These are phyloP conservation scores for Aspergillus sergii DNA, from an alignment of 2,329 filamentous ascomycete species.

Conservation along the genomic window DNA sequence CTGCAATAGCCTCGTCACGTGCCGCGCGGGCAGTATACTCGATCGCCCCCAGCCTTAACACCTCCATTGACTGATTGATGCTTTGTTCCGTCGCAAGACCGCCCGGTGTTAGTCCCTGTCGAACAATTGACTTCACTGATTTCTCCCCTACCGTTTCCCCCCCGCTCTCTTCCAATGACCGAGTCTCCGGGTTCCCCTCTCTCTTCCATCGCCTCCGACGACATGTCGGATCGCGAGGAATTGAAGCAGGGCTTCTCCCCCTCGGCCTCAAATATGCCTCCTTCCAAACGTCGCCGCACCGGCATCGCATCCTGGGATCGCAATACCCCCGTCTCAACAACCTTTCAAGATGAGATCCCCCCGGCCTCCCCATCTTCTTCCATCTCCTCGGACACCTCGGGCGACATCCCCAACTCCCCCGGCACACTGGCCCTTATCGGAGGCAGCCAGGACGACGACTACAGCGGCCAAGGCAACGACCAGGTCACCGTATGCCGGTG, in stretches of 20 bases:
- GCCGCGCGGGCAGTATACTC: constrained; percentile 23
- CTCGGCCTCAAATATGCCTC: constrained; percentile 45
- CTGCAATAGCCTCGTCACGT: constrained; percentile 29
- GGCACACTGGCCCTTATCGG: constrained; percentile 51
- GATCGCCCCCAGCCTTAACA: constrained; percentile 10
- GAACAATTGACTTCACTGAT: constrained; percentile 2
- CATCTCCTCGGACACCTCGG: constrained; percentile 87
- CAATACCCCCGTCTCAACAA: constrained; percentile 54
- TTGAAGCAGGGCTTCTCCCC: constrained; percentile 56
- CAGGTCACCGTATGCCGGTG: constrained; percentile 78
- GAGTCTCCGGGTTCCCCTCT: constrained; percentile 65
- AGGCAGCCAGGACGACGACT: constrained; percentile 56
- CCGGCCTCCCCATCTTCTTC: constrained; percentile 62
- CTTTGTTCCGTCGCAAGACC: constrained; percentile 6
- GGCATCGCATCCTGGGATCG: constrained; percentile 48
- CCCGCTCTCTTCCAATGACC: constrained; percentile 39
- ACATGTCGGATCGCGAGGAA: constrained; percentile 59
- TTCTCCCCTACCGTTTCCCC: not conserved
- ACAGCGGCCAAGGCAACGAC: constrained; percentile 71
- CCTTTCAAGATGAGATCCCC: constrained; percentile 42
- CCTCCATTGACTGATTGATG: not conserved
- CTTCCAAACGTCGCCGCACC: constrained; percentile 53
- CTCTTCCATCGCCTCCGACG: constrained; percentile 65
- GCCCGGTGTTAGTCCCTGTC: not conserved
- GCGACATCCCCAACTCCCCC: constrained; percentile 75